Evolutionary conservation across 176 grass and related monocot species (phyloP).

Genomic region (Eleusine coracana): DNA sequence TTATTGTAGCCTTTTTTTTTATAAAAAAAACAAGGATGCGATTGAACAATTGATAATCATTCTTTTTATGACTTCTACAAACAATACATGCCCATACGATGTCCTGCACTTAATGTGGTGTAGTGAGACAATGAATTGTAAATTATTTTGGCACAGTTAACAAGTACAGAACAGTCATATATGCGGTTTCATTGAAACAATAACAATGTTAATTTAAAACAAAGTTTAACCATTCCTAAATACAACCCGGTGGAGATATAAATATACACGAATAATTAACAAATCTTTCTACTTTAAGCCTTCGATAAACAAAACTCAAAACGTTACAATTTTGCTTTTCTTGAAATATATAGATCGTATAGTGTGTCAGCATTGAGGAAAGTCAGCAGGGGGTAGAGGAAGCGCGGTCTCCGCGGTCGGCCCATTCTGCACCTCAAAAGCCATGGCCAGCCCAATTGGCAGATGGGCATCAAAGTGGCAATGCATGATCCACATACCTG

Average conservation of each 20-base stretch:
- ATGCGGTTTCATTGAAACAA: too few species aligned
- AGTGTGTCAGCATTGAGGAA: conserved; percentile 37
- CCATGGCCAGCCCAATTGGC: conserved; percentile 53
- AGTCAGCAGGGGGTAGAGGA: conserved; percentile 51
- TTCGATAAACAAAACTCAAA: background rate
- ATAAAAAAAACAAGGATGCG: too few species aligned
- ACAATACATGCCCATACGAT: too few species aligned
- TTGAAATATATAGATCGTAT: background rate
- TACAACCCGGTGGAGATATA: background rate
- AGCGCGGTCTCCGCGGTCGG: conserved; percentile 37
- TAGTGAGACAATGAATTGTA: too few species aligned
- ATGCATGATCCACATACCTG: conserved; percentile 65
- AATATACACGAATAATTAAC: background rate
- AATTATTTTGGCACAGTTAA: too few species aligned
- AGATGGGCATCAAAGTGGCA: conserved; percentile 70
- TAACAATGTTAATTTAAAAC: too few species aligned
- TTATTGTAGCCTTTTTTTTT: too few species aligned
- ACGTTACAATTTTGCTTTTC: background rate
- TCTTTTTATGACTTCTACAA: too few species aligned
- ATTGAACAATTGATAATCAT: too few species aligned
- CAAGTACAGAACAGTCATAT: too few species aligned
- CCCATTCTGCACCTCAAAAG: conserved; percentile 56
- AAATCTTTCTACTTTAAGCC: background rate
- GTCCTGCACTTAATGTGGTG: too few species aligned
- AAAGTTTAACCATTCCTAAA: too few species aligned